Conservation (phyloP, 2,329 filamentous ascomycete genomes). For the Didymella lethalis region DNA sequence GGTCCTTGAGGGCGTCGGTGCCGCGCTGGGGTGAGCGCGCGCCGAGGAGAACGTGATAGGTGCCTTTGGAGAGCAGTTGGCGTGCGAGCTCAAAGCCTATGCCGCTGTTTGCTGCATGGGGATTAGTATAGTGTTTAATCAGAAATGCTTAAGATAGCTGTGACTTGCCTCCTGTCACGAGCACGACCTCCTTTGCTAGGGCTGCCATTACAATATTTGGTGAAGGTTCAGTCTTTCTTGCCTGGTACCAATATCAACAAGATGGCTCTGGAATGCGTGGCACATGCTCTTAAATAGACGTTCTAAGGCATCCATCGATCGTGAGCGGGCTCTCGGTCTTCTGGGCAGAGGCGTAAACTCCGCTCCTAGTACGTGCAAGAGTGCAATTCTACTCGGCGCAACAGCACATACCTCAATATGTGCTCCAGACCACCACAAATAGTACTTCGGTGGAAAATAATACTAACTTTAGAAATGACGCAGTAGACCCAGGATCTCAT, state of each 20-base stretch:
- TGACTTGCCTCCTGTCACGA: conserved; percentile 12
- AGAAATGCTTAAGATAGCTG: no score
- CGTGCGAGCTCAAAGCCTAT: conserved; percentile 59
- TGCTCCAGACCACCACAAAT: neutral
- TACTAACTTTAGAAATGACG: neutral
- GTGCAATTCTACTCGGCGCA: neutral
- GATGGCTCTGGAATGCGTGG: neutral
- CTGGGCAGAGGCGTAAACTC: neutral
- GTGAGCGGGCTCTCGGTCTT: neutral
- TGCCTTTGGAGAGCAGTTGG: conserved; percentile 49
- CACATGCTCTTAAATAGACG: neutral
- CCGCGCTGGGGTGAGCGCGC: conserved; percentile 35
- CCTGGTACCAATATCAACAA: neutral
- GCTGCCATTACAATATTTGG: conserved; percentile 1
- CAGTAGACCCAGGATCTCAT: neutral
- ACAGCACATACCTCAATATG: neutral
- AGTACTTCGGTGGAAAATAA: neutral
- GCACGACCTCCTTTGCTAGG: conserved; percentile 13
- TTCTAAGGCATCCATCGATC: neutral
- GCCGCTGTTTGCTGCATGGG: conserved; percentile 50
- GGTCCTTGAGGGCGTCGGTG: conserved; percentile 36
- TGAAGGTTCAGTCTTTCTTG: neutral
- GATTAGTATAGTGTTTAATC: neutral
- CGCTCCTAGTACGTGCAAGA: neutral
- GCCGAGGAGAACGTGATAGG: conserved; percentile 44